phyloP scores from a whole-genome alignment of 2,329 filamentous ascomycete species.

The Clonostachys sp. region DNA sequence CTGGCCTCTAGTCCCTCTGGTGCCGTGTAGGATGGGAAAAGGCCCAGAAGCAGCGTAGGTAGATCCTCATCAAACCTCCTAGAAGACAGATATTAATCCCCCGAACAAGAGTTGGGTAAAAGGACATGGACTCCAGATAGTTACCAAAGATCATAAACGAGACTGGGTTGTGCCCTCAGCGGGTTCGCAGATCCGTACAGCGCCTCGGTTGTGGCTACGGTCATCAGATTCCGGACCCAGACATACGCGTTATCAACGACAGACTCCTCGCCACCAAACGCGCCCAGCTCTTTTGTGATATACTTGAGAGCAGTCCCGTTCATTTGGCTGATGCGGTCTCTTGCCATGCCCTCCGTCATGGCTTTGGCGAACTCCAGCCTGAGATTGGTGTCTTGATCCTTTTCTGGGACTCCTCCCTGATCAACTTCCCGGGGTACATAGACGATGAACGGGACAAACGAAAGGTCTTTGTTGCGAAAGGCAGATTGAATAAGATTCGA shows the following conservation, averaged over 20 bases:
- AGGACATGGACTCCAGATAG: not conserved
- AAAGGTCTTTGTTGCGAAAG: conserved; percentile 33
- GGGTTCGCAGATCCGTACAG: conserved; percentile 39
- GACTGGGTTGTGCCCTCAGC: conserved; percentile 1
- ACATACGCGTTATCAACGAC: conserved; percentile 22
- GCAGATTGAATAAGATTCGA: conserved; percentile 31
- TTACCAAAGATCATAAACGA: conserved; percentile 32
- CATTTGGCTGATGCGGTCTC: conserved; percentile 23
- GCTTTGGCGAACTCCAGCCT: conserved; percentile 26
- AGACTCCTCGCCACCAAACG: not conserved
- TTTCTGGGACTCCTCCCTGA: conserved; percentile 16
- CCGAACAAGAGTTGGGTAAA: not conserved
- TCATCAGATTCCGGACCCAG: conserved; percentile 30
- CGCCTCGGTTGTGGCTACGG: conserved; percentile 26
- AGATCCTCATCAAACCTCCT: conserved; percentile 21
- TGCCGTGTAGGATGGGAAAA: conserved; percentile 14
- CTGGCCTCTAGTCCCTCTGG: conserved; percentile 14
- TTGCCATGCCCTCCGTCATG: conserved; percentile 24
- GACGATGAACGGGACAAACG: conserved; percentile 34
- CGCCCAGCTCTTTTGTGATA: conserved; percentile 16
- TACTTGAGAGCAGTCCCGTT: conserved; percentile 25
- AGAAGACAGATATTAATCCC: not conserved
- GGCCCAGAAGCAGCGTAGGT: conserved; percentile 15
- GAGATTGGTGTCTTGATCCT: conserved; percentile 12
- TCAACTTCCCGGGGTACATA: conserved; percentile 28